phyloP scores from a whole-genome alignment of 129 eudicot species.

The Lactuca saligna region DNA sequence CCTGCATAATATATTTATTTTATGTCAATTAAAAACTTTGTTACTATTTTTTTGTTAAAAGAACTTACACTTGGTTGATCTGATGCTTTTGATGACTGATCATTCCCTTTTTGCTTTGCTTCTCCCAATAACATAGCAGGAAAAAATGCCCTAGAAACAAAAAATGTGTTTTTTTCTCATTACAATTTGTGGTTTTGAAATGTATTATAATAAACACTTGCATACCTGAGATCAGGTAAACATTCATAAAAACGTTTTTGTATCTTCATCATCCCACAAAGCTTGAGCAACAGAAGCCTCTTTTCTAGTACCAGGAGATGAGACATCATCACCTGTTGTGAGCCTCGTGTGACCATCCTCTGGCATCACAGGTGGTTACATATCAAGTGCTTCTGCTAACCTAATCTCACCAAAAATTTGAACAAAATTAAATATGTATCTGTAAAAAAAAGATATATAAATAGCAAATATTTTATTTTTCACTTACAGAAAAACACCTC shows the following conservation, averaged over 20 bases:
- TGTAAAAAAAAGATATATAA: too few relatives aligned
- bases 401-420: conserved; percentile 35
- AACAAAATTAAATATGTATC: background rate
- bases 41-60: conserved; percentile 5
- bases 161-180: conserved; percentile 20
- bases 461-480: too few relatives aligned
- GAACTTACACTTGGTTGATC: conserved; percentile 65
- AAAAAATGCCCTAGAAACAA: conserved; percentile 75
- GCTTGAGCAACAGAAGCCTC: conserved; percentile 70
- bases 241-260: conserved; percentile 81
- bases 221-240: conserved; percentile 92
- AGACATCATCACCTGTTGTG: too few relatives aligned
- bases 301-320: too few relatives aligned
- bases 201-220: conserved; percentile 44
- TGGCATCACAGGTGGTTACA: conserved; percentile 95
- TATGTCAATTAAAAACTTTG: conserved; percentile 6
- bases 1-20: conserved; percentile 41
- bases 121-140: conserved; percentile 96
- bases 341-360: conserved; percentile 99
- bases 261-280: conserved; percentile 97
- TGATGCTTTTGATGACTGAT: conserved; percentile 68
- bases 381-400: conserved; percentile 96
- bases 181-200: background rate
- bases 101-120: conserved; percentile 68
- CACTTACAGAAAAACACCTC: too few relatives aligned